Base-by-base conservation (phyloP, 2,329 filamentous ascomycete species). In the Neonectria punicea region DNA sequence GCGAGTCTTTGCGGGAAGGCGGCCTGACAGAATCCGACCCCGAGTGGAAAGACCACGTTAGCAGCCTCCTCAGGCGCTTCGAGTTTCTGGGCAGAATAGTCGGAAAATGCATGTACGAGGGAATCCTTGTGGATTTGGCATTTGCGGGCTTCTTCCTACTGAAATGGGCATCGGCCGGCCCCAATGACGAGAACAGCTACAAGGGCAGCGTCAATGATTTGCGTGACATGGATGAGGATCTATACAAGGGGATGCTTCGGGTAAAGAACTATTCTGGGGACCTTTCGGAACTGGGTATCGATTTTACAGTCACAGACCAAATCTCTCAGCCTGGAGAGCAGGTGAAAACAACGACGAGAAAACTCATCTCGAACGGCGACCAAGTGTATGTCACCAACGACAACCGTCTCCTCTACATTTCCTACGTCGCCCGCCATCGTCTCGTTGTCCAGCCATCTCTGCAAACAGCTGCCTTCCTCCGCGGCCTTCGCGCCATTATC, bases 61-160 rank as follows among this genome's bases (percentile, higher is more conserved):
- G 80, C 4, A 85, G 89, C 30, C 79, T 96, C 16, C 82, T 96
- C 5, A 87, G 87, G 67, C 88, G 90, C 14, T 98, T 93, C 75
- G 94, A 98, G 75, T 99, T 99, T 70, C 84, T 98, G 0, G 96
- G 96, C 1, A 91, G 96, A 4, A 88, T 99, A 30, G 90, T 99
- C 28, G 96, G 96, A 11, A 99, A 99, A 78, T 99, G 96, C 79
- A 84, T 99, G 74, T 99, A 99, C 76, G 96, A 99, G 81, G 94
- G 94, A 1, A 98, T 99, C 49, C 85, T 99, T 3, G 90, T 98
- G 51, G 94, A 99, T 78, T 90, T 98, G 65, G 89, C 89, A 55
- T 99, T 99, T 82, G 94, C 95, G 1, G 91, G 93, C 0, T 99
- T 99, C 82, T 99, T 99, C 81, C 86, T 99, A 7, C 87, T 97